These are phyloP conservation scores for Wallemia ichthyophaga DNA, from an alignment of 1,284 basidiomycete genomes.

Conservation along the genomic window DNA sequence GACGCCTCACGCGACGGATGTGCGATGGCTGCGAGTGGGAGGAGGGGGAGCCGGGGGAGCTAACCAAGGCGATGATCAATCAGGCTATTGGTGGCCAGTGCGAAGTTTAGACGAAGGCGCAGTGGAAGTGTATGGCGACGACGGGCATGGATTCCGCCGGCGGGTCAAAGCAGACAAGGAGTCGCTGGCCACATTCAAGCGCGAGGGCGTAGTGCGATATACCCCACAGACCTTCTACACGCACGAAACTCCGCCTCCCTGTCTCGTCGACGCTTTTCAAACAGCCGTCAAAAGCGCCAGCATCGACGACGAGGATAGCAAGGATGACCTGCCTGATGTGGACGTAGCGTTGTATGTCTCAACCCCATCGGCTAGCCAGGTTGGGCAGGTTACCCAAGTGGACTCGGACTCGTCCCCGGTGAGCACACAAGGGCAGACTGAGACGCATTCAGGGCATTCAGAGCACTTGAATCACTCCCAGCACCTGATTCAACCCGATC, in stretches of 20 bases:
- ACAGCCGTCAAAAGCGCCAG: neutral
- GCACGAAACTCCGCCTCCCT: neutral
- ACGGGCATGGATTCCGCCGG: neutral
- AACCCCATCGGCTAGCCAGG: neutral
- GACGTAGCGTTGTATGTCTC: neutral
- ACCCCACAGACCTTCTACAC: neutral
- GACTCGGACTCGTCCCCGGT: too few relatives aligned
- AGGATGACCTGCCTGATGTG: neutral
- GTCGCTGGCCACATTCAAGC: neutral
- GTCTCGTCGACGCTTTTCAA: neutral
- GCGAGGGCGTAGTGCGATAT: neutral
- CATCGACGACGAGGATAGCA: neutral
- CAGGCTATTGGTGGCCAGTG: neutral
- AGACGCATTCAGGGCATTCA: too few relatives aligned
- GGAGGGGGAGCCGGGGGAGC: too few relatives aligned
- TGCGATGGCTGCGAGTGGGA: neutral
- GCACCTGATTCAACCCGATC: neutral
- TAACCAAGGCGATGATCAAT: too few relatives aligned
- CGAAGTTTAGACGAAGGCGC: neutral
- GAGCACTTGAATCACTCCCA: too few relatives aligned
- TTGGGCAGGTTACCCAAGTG: too few relatives aligned
- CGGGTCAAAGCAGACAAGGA: neutral
- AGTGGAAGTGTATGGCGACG: neutral
- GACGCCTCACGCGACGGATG: neutral
- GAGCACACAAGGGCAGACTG: too few relatives aligned